Evolutionary conservation across 2,329 filamentous ascomycete genomes (phyloP), one percentile per base, ranked within the genome.

Genomic region (Nemania abortiva): DNA sequence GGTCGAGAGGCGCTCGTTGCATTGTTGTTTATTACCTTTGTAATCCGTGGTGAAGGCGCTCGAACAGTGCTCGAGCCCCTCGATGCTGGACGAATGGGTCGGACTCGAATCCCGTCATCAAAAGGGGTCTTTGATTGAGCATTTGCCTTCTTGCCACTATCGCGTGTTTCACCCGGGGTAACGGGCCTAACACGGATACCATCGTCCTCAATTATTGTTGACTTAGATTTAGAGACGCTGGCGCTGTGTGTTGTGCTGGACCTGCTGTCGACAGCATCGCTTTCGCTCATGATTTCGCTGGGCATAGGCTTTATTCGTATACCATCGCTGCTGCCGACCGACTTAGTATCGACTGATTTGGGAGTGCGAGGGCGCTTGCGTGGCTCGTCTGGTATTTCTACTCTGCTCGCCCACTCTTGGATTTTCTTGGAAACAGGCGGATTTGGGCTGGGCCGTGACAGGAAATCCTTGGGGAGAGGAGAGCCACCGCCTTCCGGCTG

Each of bases 401-500:
- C 85, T 71, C 83, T 84, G 59, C 80, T 82, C 0, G 88, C 88
- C 89, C 89, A 91, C 56, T 89, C 86, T 71, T 87, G 85, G 70
- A 91, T 86, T 77, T 90, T 91, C 72, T 81, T 86, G 55, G 87
- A 83, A 3, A 89, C 82, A 0, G 86, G 79, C 2, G 88, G 87
- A 72, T 89, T 89, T 39, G 82, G 81, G 6, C 84, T 82, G 0
- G 87, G 85, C 24, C 82, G 82, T 66, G 85, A 82, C 15, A 89
- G 76, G 70, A 90, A 90, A 69, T 89, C 84, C 73, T 87, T 89
- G 0, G 88, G 88, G n/a, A 90, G 79, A 0, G 83, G 82, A n/a
- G 78, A 73, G 13, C 77, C 83, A 6, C 80, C 77, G 49, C 80
- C 78, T 5, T 75, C 66, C 3, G 70, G 73, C 58, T 78, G 78